Conservation (phyloP, 139 green algal species). For the Chlamydomonas urium region DNA sequence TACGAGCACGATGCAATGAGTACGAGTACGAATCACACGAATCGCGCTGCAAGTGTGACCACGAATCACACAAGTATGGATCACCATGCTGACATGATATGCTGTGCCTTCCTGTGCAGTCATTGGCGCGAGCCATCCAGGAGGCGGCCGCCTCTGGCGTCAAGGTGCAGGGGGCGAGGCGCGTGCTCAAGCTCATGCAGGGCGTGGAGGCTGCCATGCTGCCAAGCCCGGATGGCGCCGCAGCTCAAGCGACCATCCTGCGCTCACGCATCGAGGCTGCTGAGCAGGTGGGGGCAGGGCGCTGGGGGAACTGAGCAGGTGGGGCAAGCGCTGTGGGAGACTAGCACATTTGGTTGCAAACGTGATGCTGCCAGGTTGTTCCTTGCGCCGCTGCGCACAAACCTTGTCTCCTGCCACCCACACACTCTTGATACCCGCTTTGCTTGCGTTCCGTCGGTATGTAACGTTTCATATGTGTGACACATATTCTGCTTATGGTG, state of each 20-base stretch:
- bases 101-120: no score
- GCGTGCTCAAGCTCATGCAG: constrained; percentile 72
- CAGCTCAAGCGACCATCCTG: not conserved
- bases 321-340: not conserved
- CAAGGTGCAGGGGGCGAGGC: constrained; percentile 44
- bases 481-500: no score
- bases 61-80: no score
- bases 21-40: no score
- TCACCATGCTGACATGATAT: no score
- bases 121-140: constrained; percentile 56
- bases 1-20: no score
- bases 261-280: constrained; percentile 43
- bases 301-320: not conserved
- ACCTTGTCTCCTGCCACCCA: no score
- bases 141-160: constrained; percentile 64
- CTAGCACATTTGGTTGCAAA: not conserved
- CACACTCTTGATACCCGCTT: no score
- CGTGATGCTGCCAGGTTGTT: not conserved
- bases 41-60: no score
- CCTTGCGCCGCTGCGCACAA: no score
- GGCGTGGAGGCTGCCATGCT: constrained; percentile 55
- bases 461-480: no score
- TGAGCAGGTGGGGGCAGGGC: constrained; percentile 26
- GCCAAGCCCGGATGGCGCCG: not conserved
- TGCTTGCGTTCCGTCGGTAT: no score